These are phyloP conservation scores for Tricholoma matsutake DNA, from an alignment of 768 basidiomycete genomes.

Conservation along the genomic window DNA sequence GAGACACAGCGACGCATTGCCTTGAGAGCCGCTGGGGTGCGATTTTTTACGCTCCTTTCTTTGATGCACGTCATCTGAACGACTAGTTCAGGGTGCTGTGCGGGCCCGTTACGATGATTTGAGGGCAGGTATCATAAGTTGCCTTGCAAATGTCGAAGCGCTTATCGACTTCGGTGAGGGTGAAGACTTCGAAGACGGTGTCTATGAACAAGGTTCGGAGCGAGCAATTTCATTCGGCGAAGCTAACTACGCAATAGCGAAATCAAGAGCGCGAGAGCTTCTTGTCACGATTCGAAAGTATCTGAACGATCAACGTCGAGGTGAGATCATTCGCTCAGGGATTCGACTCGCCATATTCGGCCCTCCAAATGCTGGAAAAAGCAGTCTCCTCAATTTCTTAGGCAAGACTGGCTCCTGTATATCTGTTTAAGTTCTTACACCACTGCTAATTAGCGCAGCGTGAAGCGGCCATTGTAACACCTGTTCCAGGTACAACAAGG, in stretches of 20 bases:
- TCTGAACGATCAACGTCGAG: conserved; percentile 68
- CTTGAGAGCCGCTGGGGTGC: conserved; percentile 61
- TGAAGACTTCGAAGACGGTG: conserved; percentile 83
- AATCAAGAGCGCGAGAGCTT: conserved; percentile 45
- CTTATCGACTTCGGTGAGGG: conserved; percentile 93
- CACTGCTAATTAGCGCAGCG: conserved; percentile 56
- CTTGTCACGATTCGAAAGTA: conserved; percentile 50
- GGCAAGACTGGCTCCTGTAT: conserved; percentile 38
- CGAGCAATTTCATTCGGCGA: background rate
- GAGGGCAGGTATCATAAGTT: conserved; percentile 62
- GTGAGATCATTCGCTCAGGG: conserved; percentile 82
- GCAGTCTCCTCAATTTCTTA: conserved; percentile 80
- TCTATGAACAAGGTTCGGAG: conserved; percentile 63
- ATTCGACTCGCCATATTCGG: conserved; percentile 87
- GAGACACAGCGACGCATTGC: conserved; percentile 78
- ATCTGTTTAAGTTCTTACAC: background rate
- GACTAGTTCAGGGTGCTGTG: conserved; percentile 52
- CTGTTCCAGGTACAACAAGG: conserved; percentile 84
- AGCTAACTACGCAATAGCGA: conserved; percentile 40
- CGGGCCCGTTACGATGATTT: conserved; percentile 60
- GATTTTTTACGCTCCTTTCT: conserved; percentile 22
- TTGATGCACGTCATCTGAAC: conserved; percentile 9
- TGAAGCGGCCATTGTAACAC: conserved; percentile 87
- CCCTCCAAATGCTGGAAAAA: conserved; percentile 94
- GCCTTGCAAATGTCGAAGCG: conserved; percentile 80